Evolutionary conservation across 1,284 basidiomycete genomes (phyloP), one percentile per base, ranked within the genome.

Genomic region (Apiotrichum sp.): DNA sequence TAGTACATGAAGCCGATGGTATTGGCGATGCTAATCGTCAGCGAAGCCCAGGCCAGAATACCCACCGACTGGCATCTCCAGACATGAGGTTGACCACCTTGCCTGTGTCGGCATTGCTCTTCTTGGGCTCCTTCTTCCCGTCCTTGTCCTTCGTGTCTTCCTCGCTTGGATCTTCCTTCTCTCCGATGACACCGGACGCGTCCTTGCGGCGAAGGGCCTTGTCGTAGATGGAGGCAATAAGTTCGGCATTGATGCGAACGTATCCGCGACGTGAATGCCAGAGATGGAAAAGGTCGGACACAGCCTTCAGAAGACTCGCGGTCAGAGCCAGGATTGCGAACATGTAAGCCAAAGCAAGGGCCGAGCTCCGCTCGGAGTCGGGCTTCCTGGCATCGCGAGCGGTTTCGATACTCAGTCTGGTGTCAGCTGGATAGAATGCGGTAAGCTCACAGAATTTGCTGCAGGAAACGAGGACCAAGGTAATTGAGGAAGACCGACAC

Each of bases 121-220:
- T 50, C 52, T 56, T 58, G 6, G 65, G 65, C 50, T 79, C 80
- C 35, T 81, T 79, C 54, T 50, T 49, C n/a, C 5, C 31, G 31
- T 47, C 64, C 61, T 51, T 70, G 56, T 53, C 73, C 31, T 46
- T 44, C 32, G 35, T 29, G 8, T 22, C 49, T 6, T 65, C 68
- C 7, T 65, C 62, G 22, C 22, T 22, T 22, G 22, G 22, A 22
- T 22, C 22, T 78, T 82, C 77, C 2, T 76, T 80, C 34, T 80
- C 78, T 64, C 76, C 73, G 2, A 88, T 77, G 32, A 90, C 80
- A 0, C 90, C 91, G 0, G 87, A 87, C 56, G 86, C 86, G 71
- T 96, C 91, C 68, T 85, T 87, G 32, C 90, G 80, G 69, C 87
- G 87, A 42, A 96, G 78, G 0, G 92, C 86, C 73, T 96, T 96